phyloP scores from a whole-genome alignment of 495 filamentous ascomycete species.

The Neurospora discreta region DNA sequence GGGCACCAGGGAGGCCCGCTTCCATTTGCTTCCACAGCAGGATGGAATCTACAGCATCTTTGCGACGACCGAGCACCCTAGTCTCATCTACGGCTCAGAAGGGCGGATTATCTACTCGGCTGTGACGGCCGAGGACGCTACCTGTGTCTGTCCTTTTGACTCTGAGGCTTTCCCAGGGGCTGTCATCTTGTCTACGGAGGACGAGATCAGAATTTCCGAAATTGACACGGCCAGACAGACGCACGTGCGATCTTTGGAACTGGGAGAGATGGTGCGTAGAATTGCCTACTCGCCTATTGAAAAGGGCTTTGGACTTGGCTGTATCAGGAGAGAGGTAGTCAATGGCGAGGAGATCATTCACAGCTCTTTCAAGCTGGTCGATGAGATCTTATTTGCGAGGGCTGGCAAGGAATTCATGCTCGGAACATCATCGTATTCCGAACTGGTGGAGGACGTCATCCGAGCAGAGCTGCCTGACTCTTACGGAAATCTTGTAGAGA shows the following conservation, averaged over 20 bases:
- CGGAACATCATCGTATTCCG: constrained; percentile 45
- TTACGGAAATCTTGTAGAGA: constrained; percentile 54
- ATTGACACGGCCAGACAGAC: constrained; percentile 80
- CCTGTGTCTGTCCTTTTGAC: constrained; percentile 72
- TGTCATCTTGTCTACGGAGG: constrained; percentile 67
- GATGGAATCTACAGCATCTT: constrained; percentile 65
- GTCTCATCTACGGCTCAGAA: constrained; percentile 80
- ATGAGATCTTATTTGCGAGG: constrained; percentile 38
- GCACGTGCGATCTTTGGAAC: constrained; percentile 66
- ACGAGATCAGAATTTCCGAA: constrained; percentile 65
- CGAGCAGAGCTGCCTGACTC: constrained; percentile 59
- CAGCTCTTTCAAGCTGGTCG: constrained; percentile 40
- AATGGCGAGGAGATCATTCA: constrained; percentile 37
- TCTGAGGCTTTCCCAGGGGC: constrained; percentile 67
- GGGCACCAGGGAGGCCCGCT: constrained; percentile 71
- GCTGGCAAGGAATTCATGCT: constrained; percentile 32
- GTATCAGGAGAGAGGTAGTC: constrained; percentile 51
- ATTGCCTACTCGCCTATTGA: constrained; percentile 75
- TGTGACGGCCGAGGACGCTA: constrained; percentile 82
- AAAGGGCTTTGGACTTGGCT: constrained; percentile 77
- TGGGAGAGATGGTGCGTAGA: constrained; percentile 74
- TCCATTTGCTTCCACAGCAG: constrained; percentile 62
- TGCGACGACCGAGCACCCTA: constrained; percentile 87
- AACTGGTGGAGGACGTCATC: constrained; percentile 78
- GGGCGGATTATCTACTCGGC: constrained; percentile 86